Conservation (phyloP, 2,329 filamentous ascomycete species). For the Xylariales sp. region DNA sequence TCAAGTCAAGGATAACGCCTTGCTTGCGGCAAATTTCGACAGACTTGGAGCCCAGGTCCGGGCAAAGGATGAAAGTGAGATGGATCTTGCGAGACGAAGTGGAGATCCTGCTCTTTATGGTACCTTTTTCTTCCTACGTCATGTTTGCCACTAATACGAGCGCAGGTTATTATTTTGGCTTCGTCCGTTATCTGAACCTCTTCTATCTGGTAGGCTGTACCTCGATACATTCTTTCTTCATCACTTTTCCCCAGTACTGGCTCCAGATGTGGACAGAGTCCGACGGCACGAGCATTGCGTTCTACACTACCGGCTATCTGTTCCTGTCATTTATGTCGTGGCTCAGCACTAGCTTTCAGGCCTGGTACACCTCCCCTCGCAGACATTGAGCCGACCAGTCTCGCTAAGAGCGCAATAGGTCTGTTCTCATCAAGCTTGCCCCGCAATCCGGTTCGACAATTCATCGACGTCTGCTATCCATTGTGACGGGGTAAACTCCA, state of each 20-base stretch:
- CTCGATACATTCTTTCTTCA: conserved; percentile 27
- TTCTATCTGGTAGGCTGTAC: conserved; percentile 20
- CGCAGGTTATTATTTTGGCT: conserved; percentile 29
- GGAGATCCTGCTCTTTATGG: conserved; percentile 33
- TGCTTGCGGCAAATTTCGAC: neutral
- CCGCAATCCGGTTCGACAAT: conserved; percentile 30
- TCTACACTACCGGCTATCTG: conserved; percentile 34
- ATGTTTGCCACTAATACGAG: neutral
- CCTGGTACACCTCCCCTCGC: conserved; percentile 32
- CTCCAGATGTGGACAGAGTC: conserved; percentile 34
- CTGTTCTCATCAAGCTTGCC: conserved; percentile 28
- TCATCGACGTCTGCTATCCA: conserved; percentile 28
- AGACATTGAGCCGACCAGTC: too few species aligned
- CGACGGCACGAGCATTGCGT: conserved; percentile 13
- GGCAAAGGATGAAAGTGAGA: conserved; percentile 9
- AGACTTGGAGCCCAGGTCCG: neutral
- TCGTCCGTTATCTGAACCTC: conserved; percentile 22
- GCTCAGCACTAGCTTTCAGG: conserved; percentile 28
- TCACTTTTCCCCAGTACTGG: conserved; percentile 34
- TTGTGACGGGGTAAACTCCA: conserved; percentile 20
- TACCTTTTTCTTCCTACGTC: conserved; percentile 13
- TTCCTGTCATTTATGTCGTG: conserved; percentile 30
- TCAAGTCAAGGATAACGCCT: neutral
- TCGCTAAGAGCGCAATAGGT: conserved; percentile 18
- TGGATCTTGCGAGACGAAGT: conserved; percentile 20